A percentile compares a stretch with the other conserved stretches of the same genome.
Evolutionary conservation across 2,329 filamentous ascomycete genomes (phyloP).

Genomic region (Cordyceps javanica): DNA sequence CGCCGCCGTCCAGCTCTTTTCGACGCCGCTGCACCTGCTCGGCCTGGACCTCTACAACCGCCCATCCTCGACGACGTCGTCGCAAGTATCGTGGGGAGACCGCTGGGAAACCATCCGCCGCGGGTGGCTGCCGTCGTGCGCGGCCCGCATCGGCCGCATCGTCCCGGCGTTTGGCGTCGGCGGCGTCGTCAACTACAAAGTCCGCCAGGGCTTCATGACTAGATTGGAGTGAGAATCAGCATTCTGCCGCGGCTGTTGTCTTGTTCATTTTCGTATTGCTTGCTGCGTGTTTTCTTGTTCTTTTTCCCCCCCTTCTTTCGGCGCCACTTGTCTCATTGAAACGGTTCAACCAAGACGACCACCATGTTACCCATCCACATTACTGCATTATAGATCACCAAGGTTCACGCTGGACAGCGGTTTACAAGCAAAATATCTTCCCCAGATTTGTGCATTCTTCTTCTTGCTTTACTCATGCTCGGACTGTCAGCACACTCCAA

Average conservation of each 20-base stretch:
- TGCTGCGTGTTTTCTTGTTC: too few relatives aligned
- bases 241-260: not conserved
- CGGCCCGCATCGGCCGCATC: conserved; percentile 76
- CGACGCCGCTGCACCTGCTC: conserved; percentile 78
- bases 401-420: not conserved
- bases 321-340: not conserved
- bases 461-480: too few relatives aligned
- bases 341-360: not conserved
- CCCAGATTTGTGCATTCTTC: not conserved
- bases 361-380: not conserved
- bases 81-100: conserved; percentile 42
- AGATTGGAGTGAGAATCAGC: conserved; percentile 35
- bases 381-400: not conserved
- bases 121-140: conserved; percentile 69
- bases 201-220: conserved; percentile 62
- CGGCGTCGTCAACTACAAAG: conserved; percentile 74
- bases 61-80: conserved; percentile 30
- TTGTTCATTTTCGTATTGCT: too few relatives aligned
- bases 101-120: conserved; percentile 60
- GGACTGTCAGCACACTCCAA: too few relatives aligned
- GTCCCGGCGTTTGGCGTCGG: conserved; percentile 85
- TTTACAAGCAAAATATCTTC: not conserved
- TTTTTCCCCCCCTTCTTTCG: too few relatives aligned
- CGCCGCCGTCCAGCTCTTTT: conserved; percentile 69
- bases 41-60: conserved; percentile 85